These are phyloP conservation scores for Ustilago xerochloae DNA, from an alignment of 1,284 basidiomycete species.

Conservation along the genomic window DNA sequence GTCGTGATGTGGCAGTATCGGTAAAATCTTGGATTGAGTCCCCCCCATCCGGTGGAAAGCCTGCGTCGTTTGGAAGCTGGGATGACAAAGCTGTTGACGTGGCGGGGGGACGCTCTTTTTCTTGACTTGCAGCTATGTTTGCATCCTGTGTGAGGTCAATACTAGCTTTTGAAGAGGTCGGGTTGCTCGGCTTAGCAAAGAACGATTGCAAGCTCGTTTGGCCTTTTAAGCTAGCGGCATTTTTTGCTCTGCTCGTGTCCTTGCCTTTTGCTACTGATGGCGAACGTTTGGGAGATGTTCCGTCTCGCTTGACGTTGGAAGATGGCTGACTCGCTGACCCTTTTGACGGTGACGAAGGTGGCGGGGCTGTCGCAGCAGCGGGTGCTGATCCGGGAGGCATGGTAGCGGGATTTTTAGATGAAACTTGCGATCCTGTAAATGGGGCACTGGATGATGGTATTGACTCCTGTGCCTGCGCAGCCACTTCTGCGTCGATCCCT, in stretches of 20 bases:
- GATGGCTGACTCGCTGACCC: constrained; percentile 14
- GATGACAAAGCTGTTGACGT: too few species aligned
- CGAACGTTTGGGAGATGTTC: constrained; percentile 14
- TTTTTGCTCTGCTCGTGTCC: constrained; percentile 17
- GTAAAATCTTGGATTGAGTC: constrained; percentile 30
- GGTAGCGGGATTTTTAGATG: background rate
- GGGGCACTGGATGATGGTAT: background rate
- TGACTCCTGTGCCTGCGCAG: background rate
- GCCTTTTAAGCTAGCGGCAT: constrained; percentile 17
- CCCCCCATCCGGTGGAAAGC: constrained; percentile 6
- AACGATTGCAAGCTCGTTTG: constrained; percentile 42
- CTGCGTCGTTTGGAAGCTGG: too few species aligned
- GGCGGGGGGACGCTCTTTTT: too few species aligned
- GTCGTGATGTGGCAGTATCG: background rate
- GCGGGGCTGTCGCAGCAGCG: background rate
- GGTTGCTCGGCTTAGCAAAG: constrained; percentile 28
- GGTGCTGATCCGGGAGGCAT: constrained; percentile 8
- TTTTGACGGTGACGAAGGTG: background rate
- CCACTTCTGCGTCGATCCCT: constrained; percentile 14
- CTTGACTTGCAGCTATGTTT: background rate
- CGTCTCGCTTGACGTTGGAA: constrained; percentile 12
- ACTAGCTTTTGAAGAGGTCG: background rate
- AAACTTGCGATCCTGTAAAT: background rate
- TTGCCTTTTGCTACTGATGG: constrained; percentile 13
- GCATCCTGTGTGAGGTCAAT: background rate